Conservation (phyloP, 169 alveolate genomes). For the Plasmodium relictum region DNA sequence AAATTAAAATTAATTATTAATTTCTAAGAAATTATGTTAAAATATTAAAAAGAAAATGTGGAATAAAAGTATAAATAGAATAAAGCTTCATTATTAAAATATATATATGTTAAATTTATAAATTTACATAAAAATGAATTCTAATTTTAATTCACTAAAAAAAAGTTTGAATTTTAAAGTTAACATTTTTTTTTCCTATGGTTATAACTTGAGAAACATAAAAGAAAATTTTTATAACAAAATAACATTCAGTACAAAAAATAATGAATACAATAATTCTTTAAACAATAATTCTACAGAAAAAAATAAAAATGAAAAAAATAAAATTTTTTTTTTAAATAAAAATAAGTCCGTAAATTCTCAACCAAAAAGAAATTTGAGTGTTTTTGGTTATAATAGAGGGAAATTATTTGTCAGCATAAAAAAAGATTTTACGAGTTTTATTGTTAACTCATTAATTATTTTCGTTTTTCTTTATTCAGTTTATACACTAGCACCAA, state of each 20-base stretch:
- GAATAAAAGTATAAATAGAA: too few relatives aligned
- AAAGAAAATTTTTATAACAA: slow-evolving; percentile 29
- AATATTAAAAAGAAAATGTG: too few relatives aligned
- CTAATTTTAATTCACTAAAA: not conserved
- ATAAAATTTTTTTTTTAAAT: slow-evolving; percentile 33
- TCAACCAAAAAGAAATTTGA: slow-evolving; percentile 69
- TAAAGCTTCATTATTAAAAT: too few relatives aligned
- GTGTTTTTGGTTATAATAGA: slow-evolving; percentile 75
- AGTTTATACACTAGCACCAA: slow-evolving; percentile 69
- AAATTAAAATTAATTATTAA: too few relatives aligned
- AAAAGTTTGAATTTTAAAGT: slow-evolving; percentile 9
- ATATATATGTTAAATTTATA: too few relatives aligned
- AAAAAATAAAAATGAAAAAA: slow-evolving; percentile 29
- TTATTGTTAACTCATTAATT: slow-evolving; percentile 70
- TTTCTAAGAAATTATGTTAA: too few relatives aligned
- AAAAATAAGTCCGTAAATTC: slow-evolving; percentile 52
- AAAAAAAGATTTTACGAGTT: slow-evolving; percentile 75
- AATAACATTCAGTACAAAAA: slow-evolving; percentile 32
- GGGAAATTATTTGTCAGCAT: slow-evolving; percentile 74
- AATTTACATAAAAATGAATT: slow-evolving; percentile 24
- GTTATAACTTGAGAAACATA: slow-evolving; percentile 10
- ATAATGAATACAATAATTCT: slow-evolving; percentile 4
- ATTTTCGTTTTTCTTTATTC: slow-evolving; percentile 69
- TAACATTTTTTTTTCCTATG: slow-evolving; percentile 2
- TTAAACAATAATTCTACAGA: slow-evolving; percentile 15